These are phyloP conservation scores for Euphrasia arctica DNA, from an alignment of 305 asterid species.

Conservation along the genomic window DNA sequence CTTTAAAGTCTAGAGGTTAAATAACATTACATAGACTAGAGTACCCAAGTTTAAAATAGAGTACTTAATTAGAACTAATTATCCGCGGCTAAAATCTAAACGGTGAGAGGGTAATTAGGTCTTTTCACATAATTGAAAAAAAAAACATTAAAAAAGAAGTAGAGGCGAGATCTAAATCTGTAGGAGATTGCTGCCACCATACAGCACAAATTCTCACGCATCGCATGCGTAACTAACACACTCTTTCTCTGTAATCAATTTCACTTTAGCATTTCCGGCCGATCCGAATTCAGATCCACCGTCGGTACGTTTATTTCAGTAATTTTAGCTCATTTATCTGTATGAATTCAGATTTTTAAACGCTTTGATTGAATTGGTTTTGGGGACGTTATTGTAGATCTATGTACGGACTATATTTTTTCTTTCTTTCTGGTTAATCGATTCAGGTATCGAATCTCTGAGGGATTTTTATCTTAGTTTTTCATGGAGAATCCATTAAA, in stretches of 20 bases:
- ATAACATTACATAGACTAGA: too few species aligned
- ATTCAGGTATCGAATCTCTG: not conserved
- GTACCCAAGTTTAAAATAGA: too few species aligned
- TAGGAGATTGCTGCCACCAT: conserved; percentile 10
- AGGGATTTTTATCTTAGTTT: conserved; percentile 9
- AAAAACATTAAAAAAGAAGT: too few species aligned
- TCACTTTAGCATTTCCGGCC: conserved; percentile 10
- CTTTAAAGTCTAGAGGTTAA: too few species aligned
- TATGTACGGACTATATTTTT: not conserved
- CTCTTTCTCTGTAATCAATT: conserved; percentile 10
- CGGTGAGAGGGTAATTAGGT: too few species aligned
- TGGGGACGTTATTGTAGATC: conserved; percentile 25
- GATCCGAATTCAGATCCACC: conserved; percentile 31
- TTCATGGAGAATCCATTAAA: not conserved
- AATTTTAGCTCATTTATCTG: not conserved
- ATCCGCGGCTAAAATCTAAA: too few species aligned
- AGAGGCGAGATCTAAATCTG: conserved; percentile 30
- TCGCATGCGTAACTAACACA: conserved; percentile 18
- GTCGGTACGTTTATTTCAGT: conserved; percentile 20
- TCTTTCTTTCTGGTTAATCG: conserved; percentile 9
- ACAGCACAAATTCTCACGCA: conserved; percentile 17
- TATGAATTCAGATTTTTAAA: not conserved
- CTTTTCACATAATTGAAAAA: too few species aligned
- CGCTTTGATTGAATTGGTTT: conserved; percentile 9
- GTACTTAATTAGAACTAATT: too few species aligned